These are phyloP conservation scores for Calycina herbarum DNA, from an alignment of 2,329 filamentous ascomycete genomes.

Conservation along the genomic window DNA sequence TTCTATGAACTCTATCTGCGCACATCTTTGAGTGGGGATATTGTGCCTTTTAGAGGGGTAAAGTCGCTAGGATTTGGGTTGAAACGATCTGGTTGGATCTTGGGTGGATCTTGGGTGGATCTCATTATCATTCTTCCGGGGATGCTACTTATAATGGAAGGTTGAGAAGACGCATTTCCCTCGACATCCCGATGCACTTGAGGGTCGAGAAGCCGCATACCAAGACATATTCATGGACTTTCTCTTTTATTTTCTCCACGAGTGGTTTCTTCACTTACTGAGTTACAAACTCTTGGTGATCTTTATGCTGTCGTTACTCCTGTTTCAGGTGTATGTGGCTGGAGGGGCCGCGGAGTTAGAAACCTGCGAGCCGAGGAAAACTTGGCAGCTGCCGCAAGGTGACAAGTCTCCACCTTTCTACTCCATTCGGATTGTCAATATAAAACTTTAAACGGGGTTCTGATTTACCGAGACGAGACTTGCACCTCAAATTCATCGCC, in stretches of 20 bases:
- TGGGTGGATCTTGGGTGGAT: background rate
- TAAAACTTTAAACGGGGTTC: background rate
- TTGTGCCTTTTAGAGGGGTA: background rate
- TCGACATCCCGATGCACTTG: background rate
- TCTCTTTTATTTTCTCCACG: background rate
- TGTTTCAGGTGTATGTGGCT: slow-evolving; percentile 2
- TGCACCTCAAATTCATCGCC: background rate
- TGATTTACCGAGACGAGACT: background rate
- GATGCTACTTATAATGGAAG: background rate
- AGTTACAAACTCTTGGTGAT: background rate
- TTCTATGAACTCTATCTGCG: background rate
- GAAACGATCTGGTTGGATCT: background rate
- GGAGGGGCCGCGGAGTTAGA: background rate
- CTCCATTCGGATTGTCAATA: slow-evolving; percentile 1
- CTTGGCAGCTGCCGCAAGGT: background rate
- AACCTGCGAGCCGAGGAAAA: background rate
- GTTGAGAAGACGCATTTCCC: background rate
- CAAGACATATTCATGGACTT: background rate
- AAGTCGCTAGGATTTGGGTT: background rate
- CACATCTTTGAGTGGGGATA: background rate
- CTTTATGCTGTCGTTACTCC: background rate
- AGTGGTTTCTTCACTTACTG: background rate
- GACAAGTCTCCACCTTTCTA: background rate
- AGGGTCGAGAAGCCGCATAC: background rate
- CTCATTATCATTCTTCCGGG: background rate